These are phyloP conservation scores for Phytophthora sp. DNA, from an alignment of 352 stramenopile species.

Conservation along the genomic window DNA sequence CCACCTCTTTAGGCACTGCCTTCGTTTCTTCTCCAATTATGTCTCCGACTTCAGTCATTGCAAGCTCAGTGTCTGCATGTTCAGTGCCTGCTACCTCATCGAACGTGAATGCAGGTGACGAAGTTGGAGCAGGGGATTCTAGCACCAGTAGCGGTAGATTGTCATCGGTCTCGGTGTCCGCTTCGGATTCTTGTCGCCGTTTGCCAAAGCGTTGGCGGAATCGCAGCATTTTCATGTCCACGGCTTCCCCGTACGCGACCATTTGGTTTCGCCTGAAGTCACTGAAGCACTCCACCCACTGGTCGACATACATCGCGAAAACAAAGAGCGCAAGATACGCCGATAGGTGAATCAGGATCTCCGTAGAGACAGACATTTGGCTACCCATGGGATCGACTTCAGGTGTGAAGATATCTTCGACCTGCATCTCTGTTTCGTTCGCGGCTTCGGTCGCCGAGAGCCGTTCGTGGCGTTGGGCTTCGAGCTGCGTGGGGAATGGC, in stretches of 20 bases:
- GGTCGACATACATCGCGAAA: slow-evolving; percentile 42
- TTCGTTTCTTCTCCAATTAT: slow-evolving; percentile 4
- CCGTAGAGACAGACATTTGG: slow-evolving; percentile 40
- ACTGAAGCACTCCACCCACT: slow-evolving; percentile 47
- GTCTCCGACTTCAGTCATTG: too few species aligned
- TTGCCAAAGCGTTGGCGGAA: slow-evolving; percentile 37
- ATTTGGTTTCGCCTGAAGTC: slow-evolving; percentile 45
- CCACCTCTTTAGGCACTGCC: slow-evolving; percentile 5
- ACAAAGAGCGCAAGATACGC: slow-evolving; percentile 45
- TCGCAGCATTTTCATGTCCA: slow-evolving; percentile 26
- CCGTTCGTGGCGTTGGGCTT: slow-evolving; percentile 22
- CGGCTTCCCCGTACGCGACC: slow-evolving; percentile 27
- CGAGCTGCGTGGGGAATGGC: slow-evolving; percentile 2
- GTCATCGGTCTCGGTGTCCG: slow-evolving; percentile 21
- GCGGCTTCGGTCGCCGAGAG: slow-evolving; percentile 14
- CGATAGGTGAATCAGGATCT: slow-evolving; percentile 46
- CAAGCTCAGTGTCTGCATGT: background rate
- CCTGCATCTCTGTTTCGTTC: slow-evolving; percentile 11
- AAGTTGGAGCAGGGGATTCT: slow-evolving; percentile 20
- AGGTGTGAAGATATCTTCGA: slow-evolving; percentile 1
- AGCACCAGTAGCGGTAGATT: slow-evolving; percentile 27
- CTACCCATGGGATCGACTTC: slow-evolving; percentile 5
- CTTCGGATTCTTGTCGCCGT: slow-evolving; percentile 11
- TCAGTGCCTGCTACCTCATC: slow-evolving; percentile 1
- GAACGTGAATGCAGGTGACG: slow-evolving; percentile 22